Base-by-base conservation (phyloP, 805 yeast species). In the Brettanomyces sp. region DNA sequence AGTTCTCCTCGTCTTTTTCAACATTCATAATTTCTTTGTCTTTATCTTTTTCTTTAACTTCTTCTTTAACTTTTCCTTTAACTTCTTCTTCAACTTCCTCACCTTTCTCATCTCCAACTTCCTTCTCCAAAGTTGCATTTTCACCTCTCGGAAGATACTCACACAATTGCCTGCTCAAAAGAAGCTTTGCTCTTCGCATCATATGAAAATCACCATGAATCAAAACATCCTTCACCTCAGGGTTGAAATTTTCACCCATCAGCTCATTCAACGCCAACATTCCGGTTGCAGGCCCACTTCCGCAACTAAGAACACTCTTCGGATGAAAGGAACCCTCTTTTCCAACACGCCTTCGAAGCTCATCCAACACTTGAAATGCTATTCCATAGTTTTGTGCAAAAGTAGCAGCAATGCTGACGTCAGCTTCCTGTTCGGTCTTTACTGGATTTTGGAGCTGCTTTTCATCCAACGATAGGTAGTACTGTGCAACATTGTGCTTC, bases 221-320 rank as follows among this genome's bases (percentile, higher is more conserved):
- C 23, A 82, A 85, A 0, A 85, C 80, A 36, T 86, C 88, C 55
- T 86, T 86, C 12, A 68, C 66, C 18, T 65, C 66, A 0, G 95
- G 88, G 18, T 64, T 60, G 65, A 76, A 84, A 0, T 73, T 73
- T 3, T 72, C 72, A 0, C 85, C 89, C 79, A 87, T 77, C 1
- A 90, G 55, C 56, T 89, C 96, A 57, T 90, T 87, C 44, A 89
- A 67, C 0, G 95, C 98, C 13, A 90, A 65, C 69, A 93, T 79
- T 2, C 97, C 97, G 0, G 95, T 82, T 2, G 88, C 91, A 1
- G 99, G 98, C 0, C 99, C 98, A 58, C 74, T 80, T 0, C 96
- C 91, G 12, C 87, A 76, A 56, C 87, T 95, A 43, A 93, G 68
- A 0, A 93, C 76, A 4, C 76, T 68, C 13, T 48, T 40, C 0